Percentiles rank a stretch among this genome's conserved stretches.
phyloP scores from a whole-genome alignment of 352 stramenopile species.

The Globisporangium takayamanum region DNA sequence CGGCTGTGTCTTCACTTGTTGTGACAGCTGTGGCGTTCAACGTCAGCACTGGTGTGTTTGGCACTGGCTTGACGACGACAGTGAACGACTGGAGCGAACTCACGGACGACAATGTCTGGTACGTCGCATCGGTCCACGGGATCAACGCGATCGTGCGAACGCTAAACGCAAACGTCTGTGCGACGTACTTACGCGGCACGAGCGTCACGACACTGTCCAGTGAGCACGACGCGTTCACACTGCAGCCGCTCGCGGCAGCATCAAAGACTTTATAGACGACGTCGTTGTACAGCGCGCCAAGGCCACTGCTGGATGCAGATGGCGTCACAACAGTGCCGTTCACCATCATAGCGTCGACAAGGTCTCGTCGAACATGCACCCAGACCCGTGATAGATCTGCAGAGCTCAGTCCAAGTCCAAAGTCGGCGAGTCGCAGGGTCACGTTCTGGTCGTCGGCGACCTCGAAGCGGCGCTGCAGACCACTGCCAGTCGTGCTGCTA shows the following conservation, averaged over 20 bases:
- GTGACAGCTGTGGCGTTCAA: slow-evolving; percentile 24
- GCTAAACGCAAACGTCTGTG: slow-evolving; percentile 32
- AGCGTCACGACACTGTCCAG: slow-evolving; percentile 27
- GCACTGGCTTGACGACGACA: slow-evolving; percentile 27
- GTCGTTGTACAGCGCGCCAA: neutral
- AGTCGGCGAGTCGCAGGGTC: slow-evolving; percentile 23
- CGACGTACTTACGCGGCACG: slow-evolving; percentile 24
- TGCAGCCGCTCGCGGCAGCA: slow-evolving; percentile 8
- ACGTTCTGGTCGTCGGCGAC: slow-evolving; percentile 37
- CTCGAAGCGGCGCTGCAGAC: slow-evolving; percentile 18
- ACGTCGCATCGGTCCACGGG: slow-evolving; percentile 6
- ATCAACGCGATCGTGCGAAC: slow-evolving; percentile 25
- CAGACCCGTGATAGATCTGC: slow-evolving; percentile 23
- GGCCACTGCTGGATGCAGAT: neutral
- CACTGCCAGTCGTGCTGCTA: neutral
- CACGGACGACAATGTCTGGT: slow-evolving; percentile 21
- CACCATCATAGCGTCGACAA: slow-evolving; percentile 17
- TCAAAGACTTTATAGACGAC: slow-evolving; percentile 7
- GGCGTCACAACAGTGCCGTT: neutral
- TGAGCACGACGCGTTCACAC: slow-evolving; percentile 3
- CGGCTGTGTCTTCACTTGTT: slow-evolving; percentile 27
- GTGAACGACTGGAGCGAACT: slow-evolving; percentile 21
- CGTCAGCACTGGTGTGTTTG: slow-evolving; percentile 28
- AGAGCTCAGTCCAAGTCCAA: slow-evolving; percentile 21
- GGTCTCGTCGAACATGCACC: slow-evolving; percentile 8